These are phyloP conservation scores for Agaricus sinodeliciosus DNA, from an alignment of 768 basidiomycete genomes.

Conservation along the genomic window DNA sequence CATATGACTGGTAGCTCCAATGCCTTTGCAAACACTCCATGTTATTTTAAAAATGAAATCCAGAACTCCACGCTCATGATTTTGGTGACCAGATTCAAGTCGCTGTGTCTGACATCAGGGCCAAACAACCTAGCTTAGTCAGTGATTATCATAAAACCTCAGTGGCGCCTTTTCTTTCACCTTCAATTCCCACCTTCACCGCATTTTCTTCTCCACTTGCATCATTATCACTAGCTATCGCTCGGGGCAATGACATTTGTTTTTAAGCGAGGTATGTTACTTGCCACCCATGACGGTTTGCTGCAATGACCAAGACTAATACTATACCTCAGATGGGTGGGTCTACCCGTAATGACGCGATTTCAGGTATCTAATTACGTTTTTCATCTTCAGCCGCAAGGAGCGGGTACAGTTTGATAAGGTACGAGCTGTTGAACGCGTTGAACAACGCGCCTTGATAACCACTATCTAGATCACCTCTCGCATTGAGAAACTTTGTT, in stretches of 20 bases:
- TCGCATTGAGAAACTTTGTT: conserved; percentile 85
- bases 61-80: background rate
- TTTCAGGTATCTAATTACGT: conserved; percentile 13
- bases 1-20: background rate
- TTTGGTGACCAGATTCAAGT: background rate
- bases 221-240: background rate
- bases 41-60: background rate
- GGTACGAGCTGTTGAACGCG: conserved; percentile 33
- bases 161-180: background rate
- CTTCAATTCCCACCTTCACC: background rate
- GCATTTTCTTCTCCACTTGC: background rate
- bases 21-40: background rate
- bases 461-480: conserved; percentile 62
- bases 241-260: conserved; percentile 14
- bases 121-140: conserved; percentile 10
- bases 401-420: conserved; percentile 94
- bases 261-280: conserved; percentile 33
- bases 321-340: conserved; percentile 34
- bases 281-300: background rate
- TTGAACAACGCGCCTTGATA: conserved; percentile 15
- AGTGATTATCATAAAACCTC: conserved; percentile 13
- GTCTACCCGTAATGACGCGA: conserved; percentile 36
- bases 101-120: conserved; percentile 1
- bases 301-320: too few species aligned
- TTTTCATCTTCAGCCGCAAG: conserved; percentile 53